Evolutionary conservation across 2,329 filamentous ascomycete species (phyloP).

Genomic region (Pseudogymnoascus sp.): DNA sequence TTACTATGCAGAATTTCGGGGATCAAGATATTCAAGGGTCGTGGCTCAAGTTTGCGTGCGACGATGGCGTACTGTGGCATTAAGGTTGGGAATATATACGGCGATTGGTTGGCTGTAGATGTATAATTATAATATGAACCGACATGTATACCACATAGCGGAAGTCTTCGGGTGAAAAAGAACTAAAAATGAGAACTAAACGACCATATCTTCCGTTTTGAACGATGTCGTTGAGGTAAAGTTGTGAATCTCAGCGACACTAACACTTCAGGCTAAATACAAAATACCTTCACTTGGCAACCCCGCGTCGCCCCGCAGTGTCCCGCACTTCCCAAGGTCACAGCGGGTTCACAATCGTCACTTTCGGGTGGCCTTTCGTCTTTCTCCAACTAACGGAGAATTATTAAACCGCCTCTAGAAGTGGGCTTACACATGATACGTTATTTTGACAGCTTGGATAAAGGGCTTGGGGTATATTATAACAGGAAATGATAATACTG

Average conservation of each 20-base stretch:
- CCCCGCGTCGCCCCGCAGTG: slow-evolving; percentile 6
- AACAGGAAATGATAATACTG: not conserved
- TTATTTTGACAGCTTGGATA: slow-evolving; percentile 2
- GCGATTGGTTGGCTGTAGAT: not conserved
- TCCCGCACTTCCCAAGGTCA: not conserved
- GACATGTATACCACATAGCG: not conserved
- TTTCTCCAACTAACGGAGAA: slow-evolving; percentile 9
- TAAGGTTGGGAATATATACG: not conserved
- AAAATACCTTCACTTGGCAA: slow-evolving; percentile 9
- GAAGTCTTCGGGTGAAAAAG: not conserved
- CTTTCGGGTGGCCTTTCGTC: not conserved
- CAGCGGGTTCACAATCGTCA: not conserved
- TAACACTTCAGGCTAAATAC: slow-evolving; percentile 4
- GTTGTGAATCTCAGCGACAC: not conserved
- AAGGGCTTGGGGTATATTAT: not conserved
- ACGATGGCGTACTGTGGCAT: not conserved
- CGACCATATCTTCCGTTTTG: not conserved
- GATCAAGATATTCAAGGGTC: not conserved
- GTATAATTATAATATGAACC: not conserved
- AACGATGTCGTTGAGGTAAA: not conserved
- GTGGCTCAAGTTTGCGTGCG: not conserved
- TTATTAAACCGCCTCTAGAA: slow-evolving; percentile 9
- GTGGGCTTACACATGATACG: not conserved
- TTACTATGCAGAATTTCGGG: not conserved
- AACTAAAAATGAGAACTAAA: not conserved